These are phyloP conservation scores for Monilinia fructigena DNA, from an alignment of 2,329 filamentous ascomycete species.

Conservation along the genomic window DNA sequence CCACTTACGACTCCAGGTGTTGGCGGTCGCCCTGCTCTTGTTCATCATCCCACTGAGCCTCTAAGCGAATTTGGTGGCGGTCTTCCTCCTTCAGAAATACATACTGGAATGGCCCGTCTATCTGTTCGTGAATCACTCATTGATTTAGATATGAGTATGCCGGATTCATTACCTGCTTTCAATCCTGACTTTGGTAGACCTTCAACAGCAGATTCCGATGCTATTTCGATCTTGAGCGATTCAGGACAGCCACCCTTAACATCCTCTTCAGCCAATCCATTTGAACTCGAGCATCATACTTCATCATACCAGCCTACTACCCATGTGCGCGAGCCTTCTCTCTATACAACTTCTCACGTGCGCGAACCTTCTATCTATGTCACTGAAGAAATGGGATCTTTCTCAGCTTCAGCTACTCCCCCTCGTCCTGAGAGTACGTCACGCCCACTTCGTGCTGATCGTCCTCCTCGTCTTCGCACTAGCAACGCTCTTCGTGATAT, in stretches of 20 bases:
- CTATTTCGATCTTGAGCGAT: conserved; percentile 51
- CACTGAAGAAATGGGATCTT: conserved; percentile 49
- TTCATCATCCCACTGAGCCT: conserved; percentile 54
- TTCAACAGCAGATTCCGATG: conserved; percentile 38
- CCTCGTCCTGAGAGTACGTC: conserved; percentile 17
- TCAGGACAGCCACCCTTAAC: conserved; percentile 57
- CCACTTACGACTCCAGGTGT: conserved; percentile 36
- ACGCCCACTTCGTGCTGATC: background rate
- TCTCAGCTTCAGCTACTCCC: conserved; percentile 50
- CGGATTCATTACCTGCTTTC: conserved; percentile 43
- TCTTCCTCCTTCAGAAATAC: conserved; percentile 18
- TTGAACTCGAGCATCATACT: conserved; percentile 62
- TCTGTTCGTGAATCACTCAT: conserved; percentile 45
- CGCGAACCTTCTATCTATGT: conserved; percentile 62
- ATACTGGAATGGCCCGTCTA: conserved; percentile 29
- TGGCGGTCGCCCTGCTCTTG: conserved; percentile 46
- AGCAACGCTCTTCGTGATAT: conserved; percentile 31
- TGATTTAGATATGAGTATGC: conserved; percentile 54
- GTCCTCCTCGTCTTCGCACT: conserved; percentile 35
- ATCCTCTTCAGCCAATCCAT: conserved; percentile 55
- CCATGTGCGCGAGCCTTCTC: conserved; percentile 50
- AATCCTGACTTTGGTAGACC: conserved; percentile 31
- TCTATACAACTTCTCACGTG: conserved; percentile 53
- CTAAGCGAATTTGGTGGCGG: conserved; percentile 38
- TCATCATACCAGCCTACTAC: conserved; percentile 51